phyloP scores from a whole-genome alignment of 2,329 filamentous ascomycete species.

The Dryadomyces sulphureus region DNA sequence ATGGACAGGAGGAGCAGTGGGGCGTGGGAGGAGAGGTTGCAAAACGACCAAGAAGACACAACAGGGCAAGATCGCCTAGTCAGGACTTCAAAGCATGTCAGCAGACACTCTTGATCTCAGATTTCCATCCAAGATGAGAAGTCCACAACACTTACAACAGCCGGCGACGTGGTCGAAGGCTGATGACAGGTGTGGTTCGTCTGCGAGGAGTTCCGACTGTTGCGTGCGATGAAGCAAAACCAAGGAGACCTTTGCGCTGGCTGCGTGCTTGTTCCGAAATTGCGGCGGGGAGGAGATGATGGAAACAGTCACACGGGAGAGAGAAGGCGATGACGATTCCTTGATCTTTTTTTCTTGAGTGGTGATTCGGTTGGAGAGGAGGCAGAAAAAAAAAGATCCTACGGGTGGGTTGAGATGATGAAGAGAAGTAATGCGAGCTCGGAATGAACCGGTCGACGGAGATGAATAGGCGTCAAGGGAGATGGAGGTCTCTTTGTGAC shows the following conservation, averaged over 20 bases:
- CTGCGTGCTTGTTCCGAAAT: neutral
- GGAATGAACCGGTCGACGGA: slow-evolving; percentile 8
- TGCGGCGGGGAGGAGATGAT: neutral
- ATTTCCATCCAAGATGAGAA: slow-evolving; percentile 10
- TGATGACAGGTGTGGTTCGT: slow-evolving; percentile 10
- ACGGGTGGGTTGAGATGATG: neutral
- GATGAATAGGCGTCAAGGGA: neutral
- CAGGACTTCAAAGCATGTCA: slow-evolving; percentile 9
- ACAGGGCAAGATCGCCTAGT: slow-evolving; percentile 9
- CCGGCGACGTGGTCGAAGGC: slow-evolving; percentile 11
- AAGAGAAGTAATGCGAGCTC: slow-evolving; percentile 2
- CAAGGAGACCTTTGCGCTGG: neutral
- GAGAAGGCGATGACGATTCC: neutral
- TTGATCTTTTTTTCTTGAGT: neutral
- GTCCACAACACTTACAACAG: slow-evolving; percentile 12
- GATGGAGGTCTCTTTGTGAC: neutral
- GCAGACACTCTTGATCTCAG: slow-evolving; percentile 8
- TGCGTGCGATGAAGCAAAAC: neutral
- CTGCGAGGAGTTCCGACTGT: neutral
- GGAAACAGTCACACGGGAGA: neutral
- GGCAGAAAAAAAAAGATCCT: neutral
- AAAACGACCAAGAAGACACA: slow-evolving; percentile 2
- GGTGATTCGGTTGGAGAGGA: neutral
- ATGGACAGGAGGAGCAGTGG: neutral
- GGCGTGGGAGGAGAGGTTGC: neutral